Base-by-base conservation (phyloP, 2,329 filamentous ascomycete genomes). In the Aspergillus carbonarius region DNA sequence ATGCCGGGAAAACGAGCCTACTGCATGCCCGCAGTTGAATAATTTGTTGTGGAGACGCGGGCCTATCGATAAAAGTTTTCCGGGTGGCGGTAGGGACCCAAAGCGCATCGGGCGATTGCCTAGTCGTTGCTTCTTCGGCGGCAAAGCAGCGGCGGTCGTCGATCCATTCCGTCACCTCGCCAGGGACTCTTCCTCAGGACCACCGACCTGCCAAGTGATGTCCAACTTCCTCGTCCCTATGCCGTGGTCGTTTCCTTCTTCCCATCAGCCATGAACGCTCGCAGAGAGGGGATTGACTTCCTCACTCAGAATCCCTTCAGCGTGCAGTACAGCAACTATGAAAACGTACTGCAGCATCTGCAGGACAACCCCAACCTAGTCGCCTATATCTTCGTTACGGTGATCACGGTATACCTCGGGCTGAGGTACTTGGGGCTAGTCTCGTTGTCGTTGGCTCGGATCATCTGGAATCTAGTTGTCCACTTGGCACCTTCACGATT, bases 401-500 rank as follows among this genome's bases (percentile, higher is more conserved):
- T 69, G 1, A 40, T 73, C 20, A 70, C 73, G 12, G 52, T 69
- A 32, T 71, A 73, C 34, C 60, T 70, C 10, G 35, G 74, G 4
- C 58, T 77, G 4, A 63, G 66, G 17, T 68, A 74, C 55, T 65
- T 75, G 23, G 64, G 70, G 20, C 60, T 69, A 23, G 53, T 71
- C 13, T 70, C 71, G 5, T 62, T 69, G 30, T 68, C 69, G 8
- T 52, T 76, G 49, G 66, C 70, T 39, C 70, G 61, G n/a, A 48
- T 68, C 27, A 39, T 72, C 51, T 79, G 78, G 75, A 72, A 75
- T 63, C 58, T 73, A 8, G 34, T 76, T 20, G 70, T 79, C 55
- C 76, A 74, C 55, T 34, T 76, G 17, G 74, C 70, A 3, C 78
- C 78, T 8, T 74, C 74, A 12, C 70, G 69, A 52, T 66, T 79